Conservation (phyloP, 2,329 filamentous ascomycete genomes). For the Monilinia fructigena region DNA sequence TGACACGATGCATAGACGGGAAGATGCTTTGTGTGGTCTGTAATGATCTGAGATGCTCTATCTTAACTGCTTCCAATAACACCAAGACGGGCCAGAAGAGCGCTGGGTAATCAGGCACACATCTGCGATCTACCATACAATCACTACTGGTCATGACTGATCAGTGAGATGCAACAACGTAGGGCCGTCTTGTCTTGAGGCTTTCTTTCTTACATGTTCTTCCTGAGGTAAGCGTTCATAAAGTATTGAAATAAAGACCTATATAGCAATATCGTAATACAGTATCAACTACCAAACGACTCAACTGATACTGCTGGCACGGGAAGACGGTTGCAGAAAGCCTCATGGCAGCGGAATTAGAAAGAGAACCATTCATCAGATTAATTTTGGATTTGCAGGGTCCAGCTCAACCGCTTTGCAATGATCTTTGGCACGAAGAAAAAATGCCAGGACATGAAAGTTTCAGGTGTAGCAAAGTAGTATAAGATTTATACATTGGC, state of each 20-base stretch:
- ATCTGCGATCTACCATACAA: neutral
- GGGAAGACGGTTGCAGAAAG: no score
- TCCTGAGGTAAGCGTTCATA: neutral
- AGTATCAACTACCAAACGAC: no score
- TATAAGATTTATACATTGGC: neutral
- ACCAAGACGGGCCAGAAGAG: neutral
- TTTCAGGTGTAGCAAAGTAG: neutral
- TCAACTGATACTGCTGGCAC: no score
- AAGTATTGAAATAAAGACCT: neutral
- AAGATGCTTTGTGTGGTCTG: neutral
- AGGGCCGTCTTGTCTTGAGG: neutral
- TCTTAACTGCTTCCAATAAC: neutral
- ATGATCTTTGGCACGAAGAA: neutral
- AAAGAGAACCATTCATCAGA: neutral
- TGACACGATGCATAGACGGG: neutral
- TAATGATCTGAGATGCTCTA: neutral
- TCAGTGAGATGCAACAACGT: neutral
- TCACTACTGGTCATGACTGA: neutral
- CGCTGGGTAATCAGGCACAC: neutral
- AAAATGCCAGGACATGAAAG: neutral
- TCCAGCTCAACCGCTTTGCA: neutral
- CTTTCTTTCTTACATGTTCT: neutral
- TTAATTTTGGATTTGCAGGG: neutral
- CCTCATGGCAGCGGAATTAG: no score
- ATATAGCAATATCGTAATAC: neutral